These are phyloP conservation scores for Penicillium capsulatum DNA, from an alignment of 2,329 filamentous ascomycete species.

Conservation along the genomic window DNA sequence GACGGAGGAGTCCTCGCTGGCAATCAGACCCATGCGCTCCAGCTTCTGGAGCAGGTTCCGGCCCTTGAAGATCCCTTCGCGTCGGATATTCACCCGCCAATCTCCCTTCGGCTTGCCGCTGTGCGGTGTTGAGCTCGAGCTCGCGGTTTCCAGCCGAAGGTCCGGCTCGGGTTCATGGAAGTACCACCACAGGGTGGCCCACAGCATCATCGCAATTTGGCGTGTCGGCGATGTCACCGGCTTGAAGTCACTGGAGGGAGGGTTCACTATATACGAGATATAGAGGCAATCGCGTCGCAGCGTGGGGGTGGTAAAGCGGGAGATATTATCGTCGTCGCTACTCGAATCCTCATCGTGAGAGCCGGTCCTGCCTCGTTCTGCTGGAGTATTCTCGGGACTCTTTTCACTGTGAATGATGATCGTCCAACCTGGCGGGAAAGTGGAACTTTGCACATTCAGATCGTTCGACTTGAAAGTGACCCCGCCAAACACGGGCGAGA, in stretches of 20 bases:
- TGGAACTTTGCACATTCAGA: conserved; percentile 61
- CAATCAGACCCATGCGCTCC: conserved; percentile 85
- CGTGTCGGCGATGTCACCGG: conserved; percentile 74
- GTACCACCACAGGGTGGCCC: conserved; percentile 94
- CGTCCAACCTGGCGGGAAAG: conserved; percentile 77
- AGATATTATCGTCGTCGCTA: conserved; percentile 30
- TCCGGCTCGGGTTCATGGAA: conserved; percentile 80
- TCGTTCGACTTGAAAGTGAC: conserved; percentile 84
- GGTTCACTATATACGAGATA: conserved; percentile 86
- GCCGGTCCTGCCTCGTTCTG: conserved; percentile 17
- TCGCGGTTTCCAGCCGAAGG: conserved; percentile 58
- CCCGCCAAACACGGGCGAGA: conserved; percentile 85
- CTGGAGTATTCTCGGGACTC: conserved; percentile 30
- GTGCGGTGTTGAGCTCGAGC: conserved; percentile 62
- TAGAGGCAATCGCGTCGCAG: conserved; percentile 76
- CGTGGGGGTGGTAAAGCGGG: conserved; percentile 67
- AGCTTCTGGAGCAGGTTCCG: conserved; percentile 82
- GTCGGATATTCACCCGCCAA: conserved; percentile 79
- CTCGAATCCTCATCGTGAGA: conserved; percentile 11
- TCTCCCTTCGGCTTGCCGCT: conserved; percentile 73
- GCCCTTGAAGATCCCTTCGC: conserved; percentile 82
- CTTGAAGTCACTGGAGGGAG: conserved; percentile 74
- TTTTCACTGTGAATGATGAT: conserved; percentile 72
- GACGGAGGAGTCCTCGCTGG: conserved; percentile 69
- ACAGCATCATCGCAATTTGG: conserved; percentile 95